A percentile compares a stretch with the other conserved stretches of the same genome.
phyloP scores from a whole-genome alignment of 2,329 filamentous ascomycete genomes.

The Cercospora nicotianae region DNA sequence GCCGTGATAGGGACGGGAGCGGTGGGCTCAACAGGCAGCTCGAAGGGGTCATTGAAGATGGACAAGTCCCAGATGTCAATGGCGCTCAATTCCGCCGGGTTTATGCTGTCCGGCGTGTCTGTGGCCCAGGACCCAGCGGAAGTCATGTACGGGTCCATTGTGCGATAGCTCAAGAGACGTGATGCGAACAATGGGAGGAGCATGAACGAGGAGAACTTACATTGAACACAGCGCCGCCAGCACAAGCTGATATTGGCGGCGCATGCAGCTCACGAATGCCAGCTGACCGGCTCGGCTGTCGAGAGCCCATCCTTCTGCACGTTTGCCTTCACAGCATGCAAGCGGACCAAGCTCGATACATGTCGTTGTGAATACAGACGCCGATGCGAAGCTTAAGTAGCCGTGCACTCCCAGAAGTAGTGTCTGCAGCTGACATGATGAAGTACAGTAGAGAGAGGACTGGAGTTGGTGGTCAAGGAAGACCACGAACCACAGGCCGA shows the following conservation, averaged over 20 bases:
- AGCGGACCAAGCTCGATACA: neutral
- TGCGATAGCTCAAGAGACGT: neutral
- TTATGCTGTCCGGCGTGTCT: neutral
- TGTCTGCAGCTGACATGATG: neutral
- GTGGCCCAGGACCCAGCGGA: neutral
- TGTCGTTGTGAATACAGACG: neutral
- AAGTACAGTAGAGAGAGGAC: neutral
- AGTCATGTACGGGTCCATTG: constrained; percentile 2
- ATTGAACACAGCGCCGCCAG: neutral
- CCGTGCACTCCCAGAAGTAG: neutral
- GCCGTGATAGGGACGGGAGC: neutral
- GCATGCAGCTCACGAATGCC: neutral
- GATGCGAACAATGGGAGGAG: neutral
- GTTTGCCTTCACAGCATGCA: neutral
- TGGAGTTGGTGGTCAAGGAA: neutral
- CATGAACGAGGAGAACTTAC: neutral
- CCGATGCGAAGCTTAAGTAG: neutral
- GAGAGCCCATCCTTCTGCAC: neutral
- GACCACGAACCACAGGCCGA: neutral
- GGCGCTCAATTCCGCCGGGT: constrained; percentile 3
- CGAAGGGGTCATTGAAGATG: constrained; percentile 8
- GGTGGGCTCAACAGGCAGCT: neutral
- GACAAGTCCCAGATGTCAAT: constrained; percentile 8
- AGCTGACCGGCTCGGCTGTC: neutral
- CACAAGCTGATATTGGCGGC: constrained; percentile 4